Base-by-base conservation (phyloP, 2,329 filamentous ascomycete species). In the Trichoderma breve region DNA sequence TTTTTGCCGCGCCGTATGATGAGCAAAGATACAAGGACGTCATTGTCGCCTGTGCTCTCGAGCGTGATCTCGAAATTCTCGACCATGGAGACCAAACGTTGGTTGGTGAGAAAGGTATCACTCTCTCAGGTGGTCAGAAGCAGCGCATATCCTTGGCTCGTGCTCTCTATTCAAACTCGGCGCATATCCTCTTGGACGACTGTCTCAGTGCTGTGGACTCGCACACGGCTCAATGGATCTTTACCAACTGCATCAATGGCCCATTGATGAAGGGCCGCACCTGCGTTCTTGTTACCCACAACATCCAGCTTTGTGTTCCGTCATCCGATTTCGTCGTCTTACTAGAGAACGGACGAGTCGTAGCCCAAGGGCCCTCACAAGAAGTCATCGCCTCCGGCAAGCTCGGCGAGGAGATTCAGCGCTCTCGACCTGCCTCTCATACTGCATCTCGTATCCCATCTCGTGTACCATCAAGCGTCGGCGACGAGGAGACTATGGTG, bases 151-250 rank as follows among this genome's bases (percentile, higher is more conserved):
- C 95, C 15, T 87, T 99, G 58, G 96, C 96, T n/a, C 91, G 96
- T 75, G 96, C 96, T 1, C 87, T 99, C n/a, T 99, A 99, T 82
- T 97, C 94, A 75, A 95, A 94, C 81, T 97, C 95, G 6, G 92
- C 91, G 68, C 95, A 98, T 80, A 84, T 99, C 18, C 87, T 99
- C 12, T 87, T 99, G 64, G 96, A 99, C 78, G 96, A 99, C 81
- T 97, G 97, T 74, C 87, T 99, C 57, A 98, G 95, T 79, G 96
- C 96, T 32, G 96, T 99, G 39, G 96, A 99, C 81, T 97, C 96
- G 4, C 96, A 99, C 77, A 98, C 96, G 0, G 95, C 95, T 2
- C 97, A 98, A 81, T 98, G 97, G 91, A 98, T 99, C 75, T 98
- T 98, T 83, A 92, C 92, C 79, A 92, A 97, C 81, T 97, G 95